Base-by-base conservation (phyloP, 345 rosid species). In the Moricandia moricandioides region DNA sequence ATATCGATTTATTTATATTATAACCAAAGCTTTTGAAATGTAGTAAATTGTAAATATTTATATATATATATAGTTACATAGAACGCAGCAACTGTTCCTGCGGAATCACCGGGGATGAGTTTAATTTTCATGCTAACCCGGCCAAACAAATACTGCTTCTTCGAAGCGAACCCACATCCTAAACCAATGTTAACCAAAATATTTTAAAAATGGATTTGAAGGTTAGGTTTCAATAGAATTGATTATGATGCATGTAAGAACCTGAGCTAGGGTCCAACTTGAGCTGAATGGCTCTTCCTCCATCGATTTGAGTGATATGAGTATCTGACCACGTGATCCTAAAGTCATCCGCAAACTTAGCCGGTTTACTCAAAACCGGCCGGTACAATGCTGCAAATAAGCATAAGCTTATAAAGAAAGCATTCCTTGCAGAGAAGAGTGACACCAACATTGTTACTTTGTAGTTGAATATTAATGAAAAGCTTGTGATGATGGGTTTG, bases 121-220 rank as follows among this genome's bases (percentile, higher is more conserved):
- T 91, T 93, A 84, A 93, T 88, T 84, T 83, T 89, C 91, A 93
- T 86, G 88, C 97, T 88, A 5, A 93, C 91, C 13, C 84, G 90
- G 60, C 97, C 97, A 30, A 88, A 93, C 84, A 91, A 67, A 77
- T 91, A 93, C 39, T 78, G 49, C 16, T 72, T 75, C 83, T 88
- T 91, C 65, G 97, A 93, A 69, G 96, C 87, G 76, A 93, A 93
- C 67, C 98, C 98, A 72, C 92, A 87, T 69, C 98, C 98, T 89
- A 78, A 61, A 59, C 12, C 39, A 78, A 26, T 24, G 39, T 37
- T 31, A 37, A 63, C n/a, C n/a, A 29, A 70, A 43, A 3, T 2
- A 47, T 31, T n/a, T 24, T 34, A 17, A 18, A 27, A 8, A 63
- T 63, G 37, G 12, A 13, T 17, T 0, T 18, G 12, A 18, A 49